Percentiles rank a stretch among this genome's conserved stretches.
phyloP scores from a whole-genome alignment of 345 rosid genomes.

The Erucastrum elatum region DNA sequence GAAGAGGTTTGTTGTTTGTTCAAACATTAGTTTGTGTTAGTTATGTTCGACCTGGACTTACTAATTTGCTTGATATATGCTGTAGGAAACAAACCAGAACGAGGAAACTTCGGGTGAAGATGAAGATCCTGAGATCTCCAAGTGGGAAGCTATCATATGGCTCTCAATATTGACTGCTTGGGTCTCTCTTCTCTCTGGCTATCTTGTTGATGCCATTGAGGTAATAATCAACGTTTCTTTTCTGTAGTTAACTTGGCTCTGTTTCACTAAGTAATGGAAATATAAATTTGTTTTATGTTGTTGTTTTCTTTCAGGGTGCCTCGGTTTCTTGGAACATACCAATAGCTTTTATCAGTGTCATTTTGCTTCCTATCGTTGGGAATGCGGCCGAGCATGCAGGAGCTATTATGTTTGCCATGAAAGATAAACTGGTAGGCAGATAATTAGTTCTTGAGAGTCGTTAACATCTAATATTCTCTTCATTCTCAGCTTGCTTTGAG shows the following conservation, averaged over 20 bases:
- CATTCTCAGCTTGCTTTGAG: constrained; percentile 5
- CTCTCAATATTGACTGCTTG: constrained; percentile 84
- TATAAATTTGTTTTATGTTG: no score
- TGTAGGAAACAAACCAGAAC: constrained; percentile 62
- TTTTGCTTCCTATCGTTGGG: constrained; percentile 95
- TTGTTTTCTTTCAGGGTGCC: constrained; percentile 56
- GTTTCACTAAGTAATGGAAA: no score
- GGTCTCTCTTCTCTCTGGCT: constrained; percentile 88
- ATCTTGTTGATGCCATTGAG: constrained; percentile 90
- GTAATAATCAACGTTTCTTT: constrained; percentile 39
- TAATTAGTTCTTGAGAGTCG: constrained; percentile 24
- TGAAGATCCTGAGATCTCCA: constrained; percentile 85
- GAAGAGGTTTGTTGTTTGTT: constrained; percentile 1
- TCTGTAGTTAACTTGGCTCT: background rate
- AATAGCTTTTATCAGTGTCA: constrained; percentile 84
- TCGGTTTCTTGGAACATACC: constrained; percentile 77
- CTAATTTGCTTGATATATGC: constrained; percentile 22
- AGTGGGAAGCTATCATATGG: constrained; percentile 87
- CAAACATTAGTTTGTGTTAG: background rate
- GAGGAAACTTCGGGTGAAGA: constrained; percentile 51
- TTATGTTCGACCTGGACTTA: constrained; percentile 32
- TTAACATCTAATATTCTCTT: background rate
- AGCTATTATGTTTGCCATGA: constrained; percentile 97
- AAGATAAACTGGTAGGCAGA: constrained; percentile 81
- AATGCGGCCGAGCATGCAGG: constrained; percentile 98